These are phyloP conservation scores for Aegilops longissima DNA, from an alignment of 176 grass and related monocot genomes.

Conservation along the genomic window DNA sequence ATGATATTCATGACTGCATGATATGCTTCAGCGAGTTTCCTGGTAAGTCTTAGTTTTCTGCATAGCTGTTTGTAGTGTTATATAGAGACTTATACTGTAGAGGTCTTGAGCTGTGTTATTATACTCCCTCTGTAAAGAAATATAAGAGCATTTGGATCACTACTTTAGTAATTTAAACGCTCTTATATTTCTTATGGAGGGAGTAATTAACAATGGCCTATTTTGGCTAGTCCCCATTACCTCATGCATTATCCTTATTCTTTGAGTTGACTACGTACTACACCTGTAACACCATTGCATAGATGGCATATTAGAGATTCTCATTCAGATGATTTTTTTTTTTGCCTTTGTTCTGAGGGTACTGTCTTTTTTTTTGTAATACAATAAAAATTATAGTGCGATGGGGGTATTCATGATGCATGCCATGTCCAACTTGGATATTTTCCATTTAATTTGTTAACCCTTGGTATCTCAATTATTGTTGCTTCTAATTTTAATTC, in stretches of 20 bases:
- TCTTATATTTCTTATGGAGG: no score
- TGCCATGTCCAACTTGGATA: conserved; percentile 9
- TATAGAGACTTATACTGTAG: background rate
- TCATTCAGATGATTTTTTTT: background rate
- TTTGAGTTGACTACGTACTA: background rate
- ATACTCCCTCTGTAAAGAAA: background rate
- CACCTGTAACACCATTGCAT: background rate
- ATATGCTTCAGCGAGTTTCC: conserved; percentile 66
- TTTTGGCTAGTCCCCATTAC: conserved; percentile 9
- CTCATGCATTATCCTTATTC: background rate
- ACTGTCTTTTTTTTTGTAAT: background rate
- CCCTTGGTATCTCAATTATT: conserved; percentile 12
- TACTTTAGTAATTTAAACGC: no score
- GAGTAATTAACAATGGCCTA: background rate
- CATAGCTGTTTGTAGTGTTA: conserved; percentile 5
- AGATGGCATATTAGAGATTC: background rate
- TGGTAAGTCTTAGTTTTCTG: conserved; percentile 37
- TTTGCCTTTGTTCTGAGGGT: background rate
- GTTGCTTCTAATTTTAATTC: conserved; percentile 26
- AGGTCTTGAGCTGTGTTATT: conserved; percentile 5
- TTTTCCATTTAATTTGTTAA: conserved; percentile 1
- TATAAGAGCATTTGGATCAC: no score
- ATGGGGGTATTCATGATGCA: background rate
- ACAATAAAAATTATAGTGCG: background rate
- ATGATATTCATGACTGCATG: conserved; percentile 57